These are phyloP conservation scores for Claviceps fusiformis DNA, from an alignment of 2,329 filamentous ascomycete species.

Conservation along the genomic window DNA sequence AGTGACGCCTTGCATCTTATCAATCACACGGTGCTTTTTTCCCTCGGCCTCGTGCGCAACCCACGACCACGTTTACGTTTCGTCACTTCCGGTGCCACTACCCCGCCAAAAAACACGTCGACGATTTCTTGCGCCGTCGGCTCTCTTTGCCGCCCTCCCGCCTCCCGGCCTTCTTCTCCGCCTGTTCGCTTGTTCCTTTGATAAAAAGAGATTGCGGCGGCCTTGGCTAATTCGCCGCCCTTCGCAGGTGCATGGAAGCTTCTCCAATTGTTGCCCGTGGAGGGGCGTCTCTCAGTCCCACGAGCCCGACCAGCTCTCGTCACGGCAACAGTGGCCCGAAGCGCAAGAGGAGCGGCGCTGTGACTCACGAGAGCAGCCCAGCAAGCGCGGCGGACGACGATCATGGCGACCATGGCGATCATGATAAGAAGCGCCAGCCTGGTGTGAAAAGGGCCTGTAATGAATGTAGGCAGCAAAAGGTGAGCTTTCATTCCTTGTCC, in stretches of 20 bases:
- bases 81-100: conserved; percentile 1
- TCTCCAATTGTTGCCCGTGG: conserved; percentile 30
- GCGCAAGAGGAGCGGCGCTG: conserved; percentile 42
- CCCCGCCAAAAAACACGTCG: conserved; percentile 1
- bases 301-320: conserved; percentile 40
- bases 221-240: conserved; percentile 7
- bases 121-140: not conserved
- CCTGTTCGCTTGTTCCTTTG: conserved; percentile 6
- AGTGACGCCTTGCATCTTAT: not conserved
- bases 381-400: conserved; percentile 37
- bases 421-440: conserved; percentile 50
- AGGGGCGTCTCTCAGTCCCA: conserved; percentile 39
- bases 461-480: conserved; percentile 76
- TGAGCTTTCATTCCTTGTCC: conserved; percentile 23
- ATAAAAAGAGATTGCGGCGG: conserved; percentile 6
- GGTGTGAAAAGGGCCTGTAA: conserved; percentile 71
- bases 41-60: not conserved
- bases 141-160: conserved; percentile 1
- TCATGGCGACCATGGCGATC: conserved; percentile 30
- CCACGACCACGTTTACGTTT: not conserved
- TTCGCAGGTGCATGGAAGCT: conserved; percentile 31
- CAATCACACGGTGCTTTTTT: not conserved
- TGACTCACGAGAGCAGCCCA: conserved; percentile 44
- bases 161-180: not conserved
- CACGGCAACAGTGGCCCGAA: conserved; percentile 37